phyloP scores from a whole-genome alignment of 164 flowering plant genomes.

The Dillenia suffruticosa region DNA sequence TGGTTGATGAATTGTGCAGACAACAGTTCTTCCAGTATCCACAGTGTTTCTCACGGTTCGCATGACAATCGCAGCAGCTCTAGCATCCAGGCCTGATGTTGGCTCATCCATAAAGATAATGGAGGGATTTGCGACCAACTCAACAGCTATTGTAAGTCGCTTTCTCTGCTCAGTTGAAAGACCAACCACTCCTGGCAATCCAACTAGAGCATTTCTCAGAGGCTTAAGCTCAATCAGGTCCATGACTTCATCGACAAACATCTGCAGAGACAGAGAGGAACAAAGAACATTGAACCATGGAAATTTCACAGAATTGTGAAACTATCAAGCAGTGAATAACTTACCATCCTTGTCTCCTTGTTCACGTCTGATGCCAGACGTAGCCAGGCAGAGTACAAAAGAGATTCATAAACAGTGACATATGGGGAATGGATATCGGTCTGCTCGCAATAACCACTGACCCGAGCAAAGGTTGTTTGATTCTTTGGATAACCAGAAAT shows the following conservation, averaged over 20 bases:
- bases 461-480: constrained; percentile 58
- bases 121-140: constrained; percentile 73
- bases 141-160: constrained; percentile 72
- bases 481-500: constrained; percentile 61
- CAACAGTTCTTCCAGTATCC: constrained; percentile 70
- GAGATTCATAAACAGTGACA: constrained; percentile 61
- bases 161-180: constrained; percentile 73
- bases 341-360: constrained; percentile 33
- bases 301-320: too few relatives aligned
- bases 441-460: constrained; percentile 68
- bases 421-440: constrained; percentile 64
- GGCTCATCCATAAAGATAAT: constrained; percentile 75
- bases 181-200: constrained; percentile 62
- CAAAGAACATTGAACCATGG: too few relatives aligned
- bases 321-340: not conserved
- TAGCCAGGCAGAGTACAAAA: constrained; percentile 61
- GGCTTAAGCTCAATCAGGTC: constrained; percentile 53
- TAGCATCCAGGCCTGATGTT: constrained; percentile 66
- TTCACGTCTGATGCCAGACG: constrained; percentile 52
- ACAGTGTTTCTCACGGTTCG: constrained; percentile 67
- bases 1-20: constrained; percentile 79
- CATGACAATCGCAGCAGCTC: constrained; percentile 79
- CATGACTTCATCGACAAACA: constrained; percentile 66
- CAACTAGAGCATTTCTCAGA: constrained; percentile 48
- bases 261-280: constrained; percentile 14